A percentile compares a stretch with the other conserved stretches of the same genome.
Conservation (phyloP, 441 rosid species). For the Populus hybrid region DNA sequence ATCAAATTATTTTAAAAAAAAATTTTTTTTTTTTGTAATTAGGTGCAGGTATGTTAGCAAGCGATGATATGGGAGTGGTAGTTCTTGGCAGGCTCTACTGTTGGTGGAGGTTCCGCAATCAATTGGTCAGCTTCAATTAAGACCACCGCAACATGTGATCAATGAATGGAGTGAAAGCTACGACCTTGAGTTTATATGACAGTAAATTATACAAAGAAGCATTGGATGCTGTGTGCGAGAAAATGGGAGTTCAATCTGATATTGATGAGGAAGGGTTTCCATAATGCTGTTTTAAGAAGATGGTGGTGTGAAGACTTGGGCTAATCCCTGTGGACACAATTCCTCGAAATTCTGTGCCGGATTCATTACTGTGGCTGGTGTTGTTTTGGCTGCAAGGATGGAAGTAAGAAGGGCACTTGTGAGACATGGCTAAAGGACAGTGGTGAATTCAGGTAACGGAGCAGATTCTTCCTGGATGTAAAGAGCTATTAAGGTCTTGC, state of each 20-base stretch:
- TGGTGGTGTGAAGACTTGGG: constrained; percentile 77
- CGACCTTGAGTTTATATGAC: constrained; percentile 51
- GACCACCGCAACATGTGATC: constrained; percentile 66
- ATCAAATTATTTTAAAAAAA: too few relatives aligned
- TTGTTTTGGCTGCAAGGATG: constrained; percentile 77
- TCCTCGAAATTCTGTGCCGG: constrained; percentile 59
- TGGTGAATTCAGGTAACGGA: constrained; percentile 66
- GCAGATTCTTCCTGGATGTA: constrained; percentile 66
- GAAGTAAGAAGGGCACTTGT: constrained; percentile 59
- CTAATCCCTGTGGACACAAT: constrained; percentile 45
- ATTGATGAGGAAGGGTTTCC: constrained; percentile 59
- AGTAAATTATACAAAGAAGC: constrained; percentile 61
- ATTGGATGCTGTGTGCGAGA: constrained; percentile 57
- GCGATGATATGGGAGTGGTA: constrained; percentile 50
- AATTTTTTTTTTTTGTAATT: too few relatives aligned
- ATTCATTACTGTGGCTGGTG: constrained; percentile 89
- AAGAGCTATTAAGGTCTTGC: constrained; percentile 52
- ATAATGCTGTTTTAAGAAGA: constrained; percentile 58
- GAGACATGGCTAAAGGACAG: constrained; percentile 87
- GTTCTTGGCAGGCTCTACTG: constrained; percentile 76
- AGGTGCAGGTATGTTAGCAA: constrained; percentile 51
- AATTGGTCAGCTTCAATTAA: constrained; percentile 81
- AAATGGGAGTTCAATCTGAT: constrained; percentile 74
- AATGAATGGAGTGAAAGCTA: constrained; percentile 53
- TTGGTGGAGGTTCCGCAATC: constrained; percentile 80